These are phyloP conservation scores for Fusarium illudens DNA, from an alignment of 2,329 filamentous ascomycete species.

Conservation along the genomic window DNA sequence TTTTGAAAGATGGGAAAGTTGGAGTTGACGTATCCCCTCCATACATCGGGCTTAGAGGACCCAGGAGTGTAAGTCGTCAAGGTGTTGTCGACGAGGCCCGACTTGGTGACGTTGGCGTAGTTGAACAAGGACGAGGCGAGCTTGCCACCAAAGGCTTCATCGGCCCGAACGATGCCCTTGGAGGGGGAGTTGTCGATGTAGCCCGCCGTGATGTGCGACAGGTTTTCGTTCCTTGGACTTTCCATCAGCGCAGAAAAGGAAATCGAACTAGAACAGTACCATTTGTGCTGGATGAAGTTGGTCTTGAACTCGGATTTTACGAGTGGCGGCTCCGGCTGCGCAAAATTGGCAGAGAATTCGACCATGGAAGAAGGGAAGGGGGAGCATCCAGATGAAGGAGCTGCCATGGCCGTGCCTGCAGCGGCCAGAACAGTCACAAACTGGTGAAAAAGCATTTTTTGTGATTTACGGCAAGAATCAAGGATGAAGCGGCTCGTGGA, in stretches of 20 bases:
- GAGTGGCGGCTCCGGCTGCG: constrained; percentile 45
- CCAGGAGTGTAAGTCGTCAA: constrained; percentile 41
- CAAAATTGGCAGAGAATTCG: constrained; percentile 45
- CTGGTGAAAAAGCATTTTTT: not conserved
- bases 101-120: constrained; percentile 47
- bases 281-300: constrained; percentile 51
- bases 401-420: not conserved
- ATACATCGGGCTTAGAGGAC: constrained; percentile 33
- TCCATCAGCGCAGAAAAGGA: not conserved
- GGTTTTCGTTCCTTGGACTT: constrained; percentile 45
- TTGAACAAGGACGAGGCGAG: constrained; percentile 47
- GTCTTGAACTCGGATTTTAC: constrained; percentile 45
- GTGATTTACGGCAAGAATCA: no score
- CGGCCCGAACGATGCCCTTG: constrained; percentile 41
- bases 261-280: constrained; percentile 28
- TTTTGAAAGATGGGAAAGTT: constrained; percentile 48
- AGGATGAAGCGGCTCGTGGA: not conserved
- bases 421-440: not conserved
- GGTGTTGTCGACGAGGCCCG: constrained; percentile 49
- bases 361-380: constrained; percentile 40
- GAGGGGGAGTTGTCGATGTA: constrained; percentile 48
- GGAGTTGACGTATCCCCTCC: constrained; percentile 48
- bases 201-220: constrained; percentile 50
- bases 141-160: constrained; percentile 43
- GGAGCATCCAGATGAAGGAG: constrained; percentile 13